Conservation (phyloP, 352 stramenopile genomes). For the Phytophthora cactorum region DNA sequence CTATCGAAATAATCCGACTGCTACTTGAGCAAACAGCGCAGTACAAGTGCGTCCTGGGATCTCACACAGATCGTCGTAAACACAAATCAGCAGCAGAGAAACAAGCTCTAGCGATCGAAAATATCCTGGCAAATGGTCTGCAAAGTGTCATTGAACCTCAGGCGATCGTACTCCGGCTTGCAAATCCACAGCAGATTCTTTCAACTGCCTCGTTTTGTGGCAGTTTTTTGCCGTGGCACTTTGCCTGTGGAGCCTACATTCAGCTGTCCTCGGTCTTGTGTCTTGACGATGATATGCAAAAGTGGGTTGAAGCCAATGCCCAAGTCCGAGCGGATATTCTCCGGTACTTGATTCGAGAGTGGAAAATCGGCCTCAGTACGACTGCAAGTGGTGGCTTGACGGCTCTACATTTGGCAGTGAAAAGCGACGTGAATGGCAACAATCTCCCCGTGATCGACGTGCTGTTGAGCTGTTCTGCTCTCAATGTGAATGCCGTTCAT, state of each 20-base stretch:
- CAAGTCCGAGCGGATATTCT: constrained; percentile 48
- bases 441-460: constrained; percentile 61
- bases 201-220: constrained; percentile 32
- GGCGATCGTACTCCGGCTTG: constrained; percentile 45
- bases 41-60: constrained; percentile 37
- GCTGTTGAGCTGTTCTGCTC: constrained; percentile 31
- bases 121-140: constrained; percentile 54
- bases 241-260: constrained; percentile 61
- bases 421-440: constrained; percentile 53
- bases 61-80: constrained; percentile 59
- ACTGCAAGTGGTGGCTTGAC: constrained; percentile 44
- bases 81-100: constrained; percentile 63
- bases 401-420: constrained; percentile 53
- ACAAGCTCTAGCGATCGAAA: constrained; percentile 57
- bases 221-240: constrained; percentile 63
- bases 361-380: constrained; percentile 41
- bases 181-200: constrained; percentile 43
- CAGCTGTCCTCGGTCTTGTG: constrained; percentile 45
- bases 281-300: constrained; percentile 58
- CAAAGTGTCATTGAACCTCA: constrained; percentile 38
- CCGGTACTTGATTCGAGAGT: constrained; percentile 37
- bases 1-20: constrained; percentile 40
- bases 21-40: constrained; percentile 38
- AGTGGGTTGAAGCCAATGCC: constrained; percentile 47
- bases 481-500: constrained; percentile 65